phyloP scores from a whole-genome alignment of 176 grass and related monocot species.

The Pontederia paniculata region DNA sequence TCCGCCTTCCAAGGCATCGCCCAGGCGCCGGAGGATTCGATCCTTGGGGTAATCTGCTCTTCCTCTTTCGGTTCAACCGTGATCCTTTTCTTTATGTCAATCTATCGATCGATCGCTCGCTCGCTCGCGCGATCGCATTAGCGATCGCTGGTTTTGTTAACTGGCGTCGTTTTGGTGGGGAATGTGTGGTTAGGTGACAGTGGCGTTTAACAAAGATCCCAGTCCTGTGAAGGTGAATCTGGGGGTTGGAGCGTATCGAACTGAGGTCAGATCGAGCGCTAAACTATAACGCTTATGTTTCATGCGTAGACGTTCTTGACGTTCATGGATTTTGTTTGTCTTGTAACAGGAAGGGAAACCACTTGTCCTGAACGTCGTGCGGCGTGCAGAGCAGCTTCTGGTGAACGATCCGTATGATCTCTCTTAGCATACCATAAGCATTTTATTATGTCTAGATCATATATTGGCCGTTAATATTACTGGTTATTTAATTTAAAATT shows the following conservation, averaged over 20 bases:
- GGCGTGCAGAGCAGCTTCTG: slow-evolving; percentile 57
- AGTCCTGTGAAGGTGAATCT: slow-evolving; percentile 84
- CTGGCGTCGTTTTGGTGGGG: neutral
- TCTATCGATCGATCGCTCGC: too few species aligned
- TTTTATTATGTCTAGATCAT: neutral
- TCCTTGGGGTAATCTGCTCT: too few species aligned
- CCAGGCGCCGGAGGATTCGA: too few species aligned
- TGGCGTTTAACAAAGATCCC: slow-evolving; percentile 96
- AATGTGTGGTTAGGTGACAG: slow-evolving; percentile 49
- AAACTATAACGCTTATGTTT: neutral
- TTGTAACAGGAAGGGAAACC: slow-evolving; percentile 86
- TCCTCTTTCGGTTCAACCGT: too few species aligned
- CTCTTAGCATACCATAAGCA: neutral
- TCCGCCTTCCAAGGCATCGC: too few species aligned
- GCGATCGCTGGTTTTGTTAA: too few species aligned
- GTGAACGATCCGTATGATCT: slow-evolving; percentile 66
- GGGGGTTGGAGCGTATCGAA: slow-evolving; percentile 93
- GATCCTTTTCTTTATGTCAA: too few species aligned
- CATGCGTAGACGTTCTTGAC: neutral
- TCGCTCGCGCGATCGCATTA: too few species aligned
- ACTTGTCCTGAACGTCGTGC: slow-evolving; percentile 86
- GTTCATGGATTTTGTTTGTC: slow-evolving; percentile 1
- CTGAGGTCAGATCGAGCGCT: slow-evolving; percentile 45
- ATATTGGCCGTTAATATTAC: too few species aligned
- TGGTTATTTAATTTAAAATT: too few species aligned